Evolutionary conservation across 2,329 filamentous ascomycete species (phyloP).

Genomic region (Arthroderma uncinatum): DNA sequence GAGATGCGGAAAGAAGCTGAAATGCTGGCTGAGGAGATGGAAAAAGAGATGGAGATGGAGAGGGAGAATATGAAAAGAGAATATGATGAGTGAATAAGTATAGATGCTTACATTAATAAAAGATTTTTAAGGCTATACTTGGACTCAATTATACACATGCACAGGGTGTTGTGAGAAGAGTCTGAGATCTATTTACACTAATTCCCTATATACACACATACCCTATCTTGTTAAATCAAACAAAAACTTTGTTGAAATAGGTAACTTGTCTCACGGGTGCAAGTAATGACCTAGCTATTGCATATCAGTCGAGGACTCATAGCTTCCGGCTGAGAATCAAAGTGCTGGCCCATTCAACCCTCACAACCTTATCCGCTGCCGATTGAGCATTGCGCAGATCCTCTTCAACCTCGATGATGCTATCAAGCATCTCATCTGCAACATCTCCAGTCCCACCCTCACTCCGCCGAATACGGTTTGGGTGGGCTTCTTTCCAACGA

Average conservation of each 20-base stretch:
- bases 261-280: too few species aligned
- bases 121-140: too few species aligned
- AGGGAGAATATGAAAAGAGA: neutral
- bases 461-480: slow-evolving; percentile 38
- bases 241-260: neutral
- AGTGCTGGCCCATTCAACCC: slow-evolving; percentile 7
- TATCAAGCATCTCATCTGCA: slow-evolving; percentile 52
- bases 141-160: neutral
- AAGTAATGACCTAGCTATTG: neutral
- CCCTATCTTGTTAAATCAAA: neutral
- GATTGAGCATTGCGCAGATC: slow-evolving; percentile 32
- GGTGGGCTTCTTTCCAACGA: slow-evolving; percentile 48
- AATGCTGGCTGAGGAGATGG: slow-evolving; percentile 49
- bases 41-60: slow-evolving; percentile 23
- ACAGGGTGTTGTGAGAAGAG: neutral
- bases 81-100: neutral
- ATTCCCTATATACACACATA: neutral
- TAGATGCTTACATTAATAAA: too few species aligned
- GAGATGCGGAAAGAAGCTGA: slow-evolving; percentile 74
- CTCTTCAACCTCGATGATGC: slow-evolving; percentile 44
- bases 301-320: neutral
- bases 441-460: slow-evolving; percentile 51
- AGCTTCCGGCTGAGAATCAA: slow-evolving; percentile 6
- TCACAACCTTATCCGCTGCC: neutral
- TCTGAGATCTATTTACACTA: neutral